phyloP scores from a whole-genome alignment of 306 rosid species.

The Senna tora region DNA sequence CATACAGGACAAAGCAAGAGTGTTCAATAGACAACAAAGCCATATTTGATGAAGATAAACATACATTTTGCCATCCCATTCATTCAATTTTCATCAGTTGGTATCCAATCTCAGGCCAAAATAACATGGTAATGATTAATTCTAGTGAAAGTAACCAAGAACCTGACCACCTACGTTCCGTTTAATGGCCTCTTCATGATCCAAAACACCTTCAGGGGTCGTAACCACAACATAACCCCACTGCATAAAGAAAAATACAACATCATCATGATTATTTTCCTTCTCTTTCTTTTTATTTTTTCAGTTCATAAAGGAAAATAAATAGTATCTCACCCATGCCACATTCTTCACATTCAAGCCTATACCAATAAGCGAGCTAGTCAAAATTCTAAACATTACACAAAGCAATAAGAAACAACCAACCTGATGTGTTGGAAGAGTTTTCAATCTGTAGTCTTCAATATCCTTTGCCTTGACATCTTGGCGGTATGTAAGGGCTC shows the following conservation, averaged over 20 bases:
- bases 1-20: neutral
- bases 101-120: neutral
- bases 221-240: slow-evolving; percentile 98
- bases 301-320: slow-evolving; percentile 22
- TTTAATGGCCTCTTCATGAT: slow-evolving; percentile 83
- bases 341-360: slow-evolving; percentile 25
- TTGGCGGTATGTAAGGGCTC: slow-evolving; percentile 74
- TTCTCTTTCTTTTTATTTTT: slow-evolving; percentile 5
- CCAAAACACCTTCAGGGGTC: slow-evolving; percentile 93
- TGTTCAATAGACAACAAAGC: neutral
- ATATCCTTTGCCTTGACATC: slow-evolving; percentile 78
- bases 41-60: neutral
- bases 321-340: slow-evolving; percentile 1
- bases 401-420: slow-evolving; percentile 15
- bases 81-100: neutral
- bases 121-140: neutral
- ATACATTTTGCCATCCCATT: slow-evolving; percentile 6
- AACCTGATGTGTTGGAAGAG: slow-evolving; percentile 89
- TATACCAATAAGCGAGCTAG: neutral
- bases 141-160: slow-evolving; percentile 80
- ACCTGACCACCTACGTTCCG: slow-evolving; percentile 83
- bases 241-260: slow-evolving; percentile 52
- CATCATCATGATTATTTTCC: slow-evolving; percentile 20
- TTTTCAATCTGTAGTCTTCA: slow-evolving; percentile 60
- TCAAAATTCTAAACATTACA: slow-evolving; percentile 14